Evolutionary conservation across 352 stramenopile genomes (phyloP), one percentile per base, ranked within the genome.

Genomic region (Pythium utonaiense): DNA sequence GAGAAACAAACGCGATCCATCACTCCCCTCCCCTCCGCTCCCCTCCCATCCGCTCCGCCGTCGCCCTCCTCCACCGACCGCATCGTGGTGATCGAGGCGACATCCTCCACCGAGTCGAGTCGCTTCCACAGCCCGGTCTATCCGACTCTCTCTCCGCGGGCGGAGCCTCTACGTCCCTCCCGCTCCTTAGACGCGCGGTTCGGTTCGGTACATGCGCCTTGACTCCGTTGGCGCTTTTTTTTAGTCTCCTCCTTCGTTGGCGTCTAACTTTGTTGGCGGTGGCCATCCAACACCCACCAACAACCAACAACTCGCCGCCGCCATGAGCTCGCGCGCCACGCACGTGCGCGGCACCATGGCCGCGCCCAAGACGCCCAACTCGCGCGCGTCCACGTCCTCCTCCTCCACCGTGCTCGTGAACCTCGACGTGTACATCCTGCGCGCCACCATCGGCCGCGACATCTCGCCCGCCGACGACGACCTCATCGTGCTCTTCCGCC

Each of bases 401-500:
- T 70, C 73, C 58, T 47, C 40, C 40, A 91, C 78, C 24, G 73
- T 85, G 25, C 78, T 91, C 59, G 74, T 91, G 24, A 89, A 89
- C 62, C 72, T 91, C 6, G 78, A 91, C 65, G 67, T 91, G 34
- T 75, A 77, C 58, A 73, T 91, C 48, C 69, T 89, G 52, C 78
- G 77, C 47, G 80, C 82, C 44, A 90, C 83, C 38, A 86, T 92
- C 38, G 82, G 80, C 6, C 76, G 73, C 51, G 82, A 92, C 62
- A 89, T 90, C 67, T 86, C 73, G 47, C 71, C 82, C 16, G 67
- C 63, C n/a, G 82, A 92, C 54, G 74, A 88, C 31, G 77, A 90
- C 51, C 69, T 92, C 56, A 85, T 92, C 68, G 82, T 92, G 63
- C 77, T 92, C 47, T 90, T 92, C 65, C 80, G 82, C 16, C 82